Evolutionary conservation across 2,329 filamentous ascomycete species (phyloP).

Genomic region (Botryosphaeria dothidea): DNA sequence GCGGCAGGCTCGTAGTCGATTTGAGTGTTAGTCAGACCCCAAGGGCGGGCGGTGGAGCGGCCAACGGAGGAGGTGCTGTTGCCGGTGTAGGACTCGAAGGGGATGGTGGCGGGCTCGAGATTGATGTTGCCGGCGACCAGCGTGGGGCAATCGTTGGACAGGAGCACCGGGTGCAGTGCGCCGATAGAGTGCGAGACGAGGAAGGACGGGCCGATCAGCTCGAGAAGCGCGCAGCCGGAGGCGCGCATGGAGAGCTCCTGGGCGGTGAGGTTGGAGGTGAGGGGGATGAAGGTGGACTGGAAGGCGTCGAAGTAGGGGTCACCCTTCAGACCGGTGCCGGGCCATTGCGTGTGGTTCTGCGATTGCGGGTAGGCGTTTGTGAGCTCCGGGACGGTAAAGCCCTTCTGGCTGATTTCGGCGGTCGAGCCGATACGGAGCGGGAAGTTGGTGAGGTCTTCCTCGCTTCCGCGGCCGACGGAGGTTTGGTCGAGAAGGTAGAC

Average conservation of each 20-base stretch:
- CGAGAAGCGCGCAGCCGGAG: conserved; percentile 39
- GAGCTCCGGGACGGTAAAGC: conserved; percentile 17
- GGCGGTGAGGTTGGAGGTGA: conserved; percentile 23
- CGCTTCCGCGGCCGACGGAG: conserved; percentile 33
- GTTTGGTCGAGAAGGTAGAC: conserved; percentile 48
- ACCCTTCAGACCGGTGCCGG: conserved; percentile 37
- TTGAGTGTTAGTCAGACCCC: conserved; percentile 18
- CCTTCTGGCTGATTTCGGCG: conserved; percentile 5
- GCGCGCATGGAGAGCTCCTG: conserved; percentile 24
- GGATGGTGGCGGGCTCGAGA: conserved; percentile 25
- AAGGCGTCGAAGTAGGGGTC: conserved; percentile 54
- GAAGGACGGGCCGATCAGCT: conserved; percentile 45
- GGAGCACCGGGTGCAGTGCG: conserved; percentile 26
- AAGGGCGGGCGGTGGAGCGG: conserved; percentile 4
- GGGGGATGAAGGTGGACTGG: conserved; percentile 29
- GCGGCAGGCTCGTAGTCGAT: conserved; percentile 14
- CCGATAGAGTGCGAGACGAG: conserved; percentile 48
- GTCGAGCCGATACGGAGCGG: conserved; percentile 11
- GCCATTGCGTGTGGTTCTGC: conserved; percentile 32
- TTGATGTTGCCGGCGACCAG: conserved; percentile 28
- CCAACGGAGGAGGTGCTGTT: conserved; percentile 20
- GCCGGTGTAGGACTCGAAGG: conserved; percentile 22
- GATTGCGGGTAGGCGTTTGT: conserved; percentile 21
- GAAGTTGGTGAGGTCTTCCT: background rate
- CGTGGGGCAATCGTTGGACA: conserved; percentile 27